Evolutionary conservation across 805 yeast species (phyloP).

Genomic region (Dipodascus geniculatus): DNA sequence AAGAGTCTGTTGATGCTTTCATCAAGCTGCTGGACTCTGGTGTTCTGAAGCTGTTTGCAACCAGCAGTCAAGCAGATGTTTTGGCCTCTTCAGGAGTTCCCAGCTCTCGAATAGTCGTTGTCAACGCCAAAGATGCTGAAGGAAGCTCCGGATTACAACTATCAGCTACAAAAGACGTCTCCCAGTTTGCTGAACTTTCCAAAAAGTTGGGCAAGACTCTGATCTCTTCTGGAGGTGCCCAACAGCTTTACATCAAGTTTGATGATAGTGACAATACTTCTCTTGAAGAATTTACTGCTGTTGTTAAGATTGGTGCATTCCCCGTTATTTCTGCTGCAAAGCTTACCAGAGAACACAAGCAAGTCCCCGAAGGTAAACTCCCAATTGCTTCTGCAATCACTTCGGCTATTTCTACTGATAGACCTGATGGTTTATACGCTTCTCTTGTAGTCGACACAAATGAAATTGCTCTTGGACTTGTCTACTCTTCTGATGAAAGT

Average conservation of each 20-base stretch:
- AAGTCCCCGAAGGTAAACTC: slow-evolving; percentile 7
- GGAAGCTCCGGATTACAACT: slow-evolving; percentile 3
- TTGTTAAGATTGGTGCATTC: slow-evolving; percentile 10
- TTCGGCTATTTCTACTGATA: slow-evolving; percentile 57
- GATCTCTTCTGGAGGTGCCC: slow-evolving; percentile 7
- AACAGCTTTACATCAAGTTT: slow-evolving; percentile 13
- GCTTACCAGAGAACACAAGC: slow-evolving; percentile 1
- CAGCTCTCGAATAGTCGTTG: slow-evolving; percentile 30
- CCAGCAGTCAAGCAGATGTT: slow-evolving; percentile 21
- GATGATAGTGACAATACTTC: slow-evolving; percentile 8
- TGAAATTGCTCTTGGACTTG: slow-evolving; percentile 74
- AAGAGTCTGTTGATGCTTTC: slow-evolving; percentile 29
- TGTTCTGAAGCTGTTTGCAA: slow-evolving; percentile 35
- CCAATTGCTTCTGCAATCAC: slow-evolving; percentile 36
- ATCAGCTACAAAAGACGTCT: slow-evolving; percentile 2
- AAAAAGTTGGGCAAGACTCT: slow-evolving; percentile 3
- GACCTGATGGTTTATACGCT: slow-evolving; percentile 75
- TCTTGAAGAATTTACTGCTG: slow-evolving; percentile 8
- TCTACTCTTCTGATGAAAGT: slow-evolving; percentile 78
- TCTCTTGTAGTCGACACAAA: slow-evolving; percentile 66
- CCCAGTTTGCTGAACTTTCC: slow-evolving; percentile 1
- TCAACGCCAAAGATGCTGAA: neutral
- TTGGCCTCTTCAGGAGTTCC: slow-evolving; percentile 42
- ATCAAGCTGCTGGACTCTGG: slow-evolving; percentile 53
- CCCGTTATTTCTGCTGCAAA: slow-evolving; percentile 11